A percentile compares a stretch with the other conserved stretches of the same genome.
Evolutionary conservation across 2,329 filamentous ascomycete genomes (phyloP).

Genomic region (Phialocephala subalpina): DNA sequence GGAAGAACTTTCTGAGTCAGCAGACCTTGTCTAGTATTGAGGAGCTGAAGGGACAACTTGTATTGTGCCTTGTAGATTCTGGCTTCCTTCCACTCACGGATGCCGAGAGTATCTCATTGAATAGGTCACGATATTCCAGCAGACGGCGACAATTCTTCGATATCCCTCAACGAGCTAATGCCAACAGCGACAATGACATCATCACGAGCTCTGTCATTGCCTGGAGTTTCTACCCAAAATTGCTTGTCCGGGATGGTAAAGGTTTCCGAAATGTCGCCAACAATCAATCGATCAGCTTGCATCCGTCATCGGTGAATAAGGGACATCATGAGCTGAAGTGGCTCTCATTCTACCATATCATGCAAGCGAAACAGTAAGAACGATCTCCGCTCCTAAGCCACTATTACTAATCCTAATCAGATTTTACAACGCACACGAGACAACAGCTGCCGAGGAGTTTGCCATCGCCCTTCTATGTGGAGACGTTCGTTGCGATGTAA

Average conservation of each 20-base stretch:
- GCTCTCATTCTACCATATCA: constrained; percentile 96
- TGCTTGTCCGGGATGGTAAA: constrained; percentile 84
- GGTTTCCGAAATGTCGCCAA: constrained; percentile 92
- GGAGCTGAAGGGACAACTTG: constrained; percentile 90
- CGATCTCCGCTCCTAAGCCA: too few relatives aligned
- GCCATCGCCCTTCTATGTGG: constrained; percentile 86
- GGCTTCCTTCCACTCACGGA: constrained; percentile 80
- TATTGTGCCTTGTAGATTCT: constrained; percentile 85
- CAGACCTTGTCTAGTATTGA: constrained; percentile 92
- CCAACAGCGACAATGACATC: constrained; percentile 81
- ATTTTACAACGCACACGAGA: constrained; percentile 91
- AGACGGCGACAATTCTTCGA: constrained; percentile 78
- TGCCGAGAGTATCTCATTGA: constrained; percentile 74
- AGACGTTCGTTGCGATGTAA: constrained; percentile 85
- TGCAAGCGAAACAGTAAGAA: constrained; percentile 87
- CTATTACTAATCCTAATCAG: constrained; percentile 49
- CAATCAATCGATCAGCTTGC: constrained; percentile 88
- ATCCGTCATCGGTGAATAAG: constrained; percentile 91
- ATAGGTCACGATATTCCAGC: constrained; percentile 69
- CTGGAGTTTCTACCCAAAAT: constrained; percentile 95
- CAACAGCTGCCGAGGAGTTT: constrained; percentile 81
- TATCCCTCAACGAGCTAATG: constrained; percentile 78
- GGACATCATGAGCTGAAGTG: constrained; percentile 73
- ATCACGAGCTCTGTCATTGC: constrained; percentile 85
- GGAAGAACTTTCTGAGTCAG: constrained; percentile 91